Conservation (phyloP, 2,329 filamentous ascomycete species). For the Aspergillus proliferans region DNA sequence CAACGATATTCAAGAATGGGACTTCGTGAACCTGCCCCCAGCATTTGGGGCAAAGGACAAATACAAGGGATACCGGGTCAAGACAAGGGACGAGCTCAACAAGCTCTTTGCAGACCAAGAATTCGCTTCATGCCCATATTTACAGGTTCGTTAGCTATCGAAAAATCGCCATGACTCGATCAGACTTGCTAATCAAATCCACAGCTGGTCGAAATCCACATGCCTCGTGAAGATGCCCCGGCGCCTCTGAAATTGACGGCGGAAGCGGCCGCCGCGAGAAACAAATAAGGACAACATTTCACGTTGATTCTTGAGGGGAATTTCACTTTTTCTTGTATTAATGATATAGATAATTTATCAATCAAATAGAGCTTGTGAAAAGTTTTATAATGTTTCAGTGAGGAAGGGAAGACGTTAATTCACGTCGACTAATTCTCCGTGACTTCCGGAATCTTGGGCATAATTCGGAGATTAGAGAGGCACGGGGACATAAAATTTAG, state of each 20-base stretch:
- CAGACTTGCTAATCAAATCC: conserved; percentile 22
- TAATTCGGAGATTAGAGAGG: too few species aligned
- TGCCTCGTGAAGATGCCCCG: conserved; percentile 74
- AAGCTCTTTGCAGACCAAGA: conserved; percentile 57
- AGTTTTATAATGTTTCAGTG: not conserved
- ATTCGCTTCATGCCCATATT: conserved; percentile 51
- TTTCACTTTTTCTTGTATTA: not conserved
- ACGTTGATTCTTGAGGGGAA: not conserved
- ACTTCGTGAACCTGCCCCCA: conserved; percentile 61
- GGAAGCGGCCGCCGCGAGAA: conserved; percentile 63
- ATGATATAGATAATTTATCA: too few species aligned
- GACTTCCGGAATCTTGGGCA: too few species aligned
- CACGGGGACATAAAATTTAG: too few species aligned
- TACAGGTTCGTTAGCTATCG: conserved; percentile 33
- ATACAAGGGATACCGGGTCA: conserved; percentile 60
- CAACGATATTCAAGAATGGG: conserved; percentile 75
- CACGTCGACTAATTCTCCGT: not conserved
- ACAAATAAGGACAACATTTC: conserved; percentile 30
- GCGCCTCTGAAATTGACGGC: conserved; percentile 63
- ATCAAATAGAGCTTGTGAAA: not conserved
- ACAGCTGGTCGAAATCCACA: conserved; percentile 75
- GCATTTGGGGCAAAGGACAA: conserved; percentile 60
- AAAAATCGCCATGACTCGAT: not conserved
- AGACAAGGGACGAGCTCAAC: conserved; percentile 63
- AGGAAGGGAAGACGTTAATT: not conserved